A percentile compares a stretch with the other conserved stretches of the same genome.
Evolutionary conservation across 345 rosid species (phyloP).

Genomic region (Gossypium arboreum): DNA sequence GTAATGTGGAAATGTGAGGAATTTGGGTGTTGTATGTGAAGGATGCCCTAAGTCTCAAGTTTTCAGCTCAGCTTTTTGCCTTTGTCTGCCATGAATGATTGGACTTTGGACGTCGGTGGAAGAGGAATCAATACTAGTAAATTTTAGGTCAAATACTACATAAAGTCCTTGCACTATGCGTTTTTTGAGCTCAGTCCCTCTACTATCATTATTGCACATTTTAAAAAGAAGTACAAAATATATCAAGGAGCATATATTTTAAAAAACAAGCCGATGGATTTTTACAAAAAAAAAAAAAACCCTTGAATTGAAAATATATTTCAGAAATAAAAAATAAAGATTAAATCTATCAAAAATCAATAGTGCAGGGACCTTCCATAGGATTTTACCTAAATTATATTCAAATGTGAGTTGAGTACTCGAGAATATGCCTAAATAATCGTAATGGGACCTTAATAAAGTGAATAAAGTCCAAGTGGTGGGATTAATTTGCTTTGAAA

Average conservation of each 20-base stretch:
- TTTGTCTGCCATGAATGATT: neutral
- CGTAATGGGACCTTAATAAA: neutral
- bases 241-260: too few species aligned
- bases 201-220: too few species aligned
- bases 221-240: too few species aligned
- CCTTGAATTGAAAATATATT: too few species aligned
- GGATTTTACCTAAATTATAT: neutral
- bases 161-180: too few species aligned
- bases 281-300: too few species aligned
- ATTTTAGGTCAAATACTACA: neutral
- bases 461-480: slow-evolving; percentile 14
- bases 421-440: neutral
- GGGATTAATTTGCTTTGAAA: slow-evolving; percentile 9
- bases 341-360: too few species aligned
- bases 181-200: too few species aligned
- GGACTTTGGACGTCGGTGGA: neutral
- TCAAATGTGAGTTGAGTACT: neutral
- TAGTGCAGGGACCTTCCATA: too few species aligned
- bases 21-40: neutral
- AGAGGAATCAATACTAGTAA: neutral
- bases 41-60: slow-evolving; percentile 23
- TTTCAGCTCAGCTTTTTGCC: slow-evolving; percentile 17
- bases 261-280: too few species aligned
- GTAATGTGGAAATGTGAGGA: slow-evolving; percentile 8
- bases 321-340: too few species aligned